Evolutionary conservation across 768 basidiomycete genomes (phyloP).

Genomic region (Tylopilus felleus): DNA sequence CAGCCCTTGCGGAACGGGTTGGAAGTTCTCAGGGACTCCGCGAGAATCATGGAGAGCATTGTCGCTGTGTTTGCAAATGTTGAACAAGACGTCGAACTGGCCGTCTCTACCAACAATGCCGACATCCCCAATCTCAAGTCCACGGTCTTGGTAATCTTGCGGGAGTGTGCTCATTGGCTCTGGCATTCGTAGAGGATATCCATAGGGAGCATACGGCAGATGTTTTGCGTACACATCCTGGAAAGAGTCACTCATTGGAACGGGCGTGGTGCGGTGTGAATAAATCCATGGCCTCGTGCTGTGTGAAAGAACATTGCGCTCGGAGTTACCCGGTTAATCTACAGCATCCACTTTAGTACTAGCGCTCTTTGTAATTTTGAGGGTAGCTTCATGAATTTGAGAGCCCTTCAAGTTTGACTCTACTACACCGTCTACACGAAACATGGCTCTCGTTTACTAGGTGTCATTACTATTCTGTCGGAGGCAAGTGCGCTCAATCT

Average conservation of each 20-base stretch:
- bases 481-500: too few species aligned
- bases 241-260: background rate
- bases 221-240: background rate
- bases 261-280: too few species aligned
- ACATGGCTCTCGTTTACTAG: too few species aligned
- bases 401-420: too few species aligned
- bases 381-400: too few species aligned
- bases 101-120: background rate
- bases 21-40: background rate
- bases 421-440: too few species aligned
- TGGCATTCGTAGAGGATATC: background rate
- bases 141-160: background rate
- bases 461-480: too few species aligned
- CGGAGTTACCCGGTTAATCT: too few species aligned
- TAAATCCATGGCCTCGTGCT: too few species aligned
- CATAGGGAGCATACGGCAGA: background rate
- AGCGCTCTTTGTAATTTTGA: too few species aligned
- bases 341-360: too few species aligned
- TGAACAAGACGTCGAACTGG: background rate
- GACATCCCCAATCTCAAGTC: conserved; percentile 1
- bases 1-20: background rate
- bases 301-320: too few species aligned
- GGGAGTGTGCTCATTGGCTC: background rate
- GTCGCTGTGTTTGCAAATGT: background rate
- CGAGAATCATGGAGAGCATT: background rate